These are phyloP conservation scores for Nemania sp. DNA, from an alignment of 2,329 filamentous ascomycete genomes.

Conservation along the genomic window DNA sequence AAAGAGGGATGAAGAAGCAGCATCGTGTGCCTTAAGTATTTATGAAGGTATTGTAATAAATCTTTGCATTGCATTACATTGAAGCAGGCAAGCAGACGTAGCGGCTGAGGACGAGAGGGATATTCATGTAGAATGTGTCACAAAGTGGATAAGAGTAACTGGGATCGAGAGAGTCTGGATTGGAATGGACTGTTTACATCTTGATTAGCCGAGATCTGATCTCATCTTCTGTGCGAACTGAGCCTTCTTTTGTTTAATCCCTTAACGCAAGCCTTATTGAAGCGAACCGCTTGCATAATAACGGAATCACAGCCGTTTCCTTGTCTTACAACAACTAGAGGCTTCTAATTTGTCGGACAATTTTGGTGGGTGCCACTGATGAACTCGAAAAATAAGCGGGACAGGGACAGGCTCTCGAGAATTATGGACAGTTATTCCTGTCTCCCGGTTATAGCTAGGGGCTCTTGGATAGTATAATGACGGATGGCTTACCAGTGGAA, in stretches of 20 bases:
- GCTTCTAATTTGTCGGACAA: neutral
- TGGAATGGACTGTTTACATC: neutral
- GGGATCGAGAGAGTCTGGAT: neutral
- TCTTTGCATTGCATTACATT: neutral
- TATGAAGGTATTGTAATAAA: neutral
- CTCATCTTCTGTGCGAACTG: neutral
- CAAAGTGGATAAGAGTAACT: neutral
- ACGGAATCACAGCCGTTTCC: no score
- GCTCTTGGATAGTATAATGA: neutral
- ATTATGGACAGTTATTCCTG: neutral
- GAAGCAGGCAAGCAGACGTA: neutral
- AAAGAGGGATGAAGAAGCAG: neutral
- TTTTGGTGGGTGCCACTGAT: neutral
- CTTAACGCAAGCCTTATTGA: neutral
- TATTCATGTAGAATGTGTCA: conserved; percentile 8
- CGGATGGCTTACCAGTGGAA: neutral
- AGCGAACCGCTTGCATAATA: neutral
- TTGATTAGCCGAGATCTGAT: neutral
- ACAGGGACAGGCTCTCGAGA: neutral
- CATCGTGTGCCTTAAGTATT: neutral
- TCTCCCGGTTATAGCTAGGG: neutral
- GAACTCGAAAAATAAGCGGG: neutral
- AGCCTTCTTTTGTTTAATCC: neutral
- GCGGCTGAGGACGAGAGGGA: neutral
- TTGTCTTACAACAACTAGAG: neutral